Percentiles rank a stretch among this genome's conserved stretches.
These are phyloP conservation scores for Aurinia saxatilis DNA, from an alignment of 345 rosid species.

Conservation along the genomic window DNA sequence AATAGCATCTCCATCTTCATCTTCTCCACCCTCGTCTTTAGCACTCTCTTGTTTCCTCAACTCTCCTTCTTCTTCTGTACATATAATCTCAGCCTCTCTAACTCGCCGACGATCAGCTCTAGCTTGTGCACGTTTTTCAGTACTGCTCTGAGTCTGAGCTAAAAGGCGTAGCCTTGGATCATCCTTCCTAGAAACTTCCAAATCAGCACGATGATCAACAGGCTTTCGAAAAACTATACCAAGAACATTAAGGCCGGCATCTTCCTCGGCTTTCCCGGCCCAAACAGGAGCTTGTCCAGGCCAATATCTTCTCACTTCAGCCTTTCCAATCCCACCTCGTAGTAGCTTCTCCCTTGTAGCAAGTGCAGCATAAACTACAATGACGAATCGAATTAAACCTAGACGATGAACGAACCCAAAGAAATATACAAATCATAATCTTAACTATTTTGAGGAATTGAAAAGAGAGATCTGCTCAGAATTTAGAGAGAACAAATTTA, in stretches of 20 bases:
- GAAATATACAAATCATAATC: no score
- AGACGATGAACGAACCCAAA: no score
- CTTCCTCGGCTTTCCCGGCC: slow-evolving; percentile 51
- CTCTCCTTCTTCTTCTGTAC: slow-evolving; percentile 41
- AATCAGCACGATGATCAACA: slow-evolving; percentile 19
- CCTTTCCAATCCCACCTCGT: slow-evolving; percentile 44
- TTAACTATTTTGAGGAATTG: no score
- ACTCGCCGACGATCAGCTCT: no score
- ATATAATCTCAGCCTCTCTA: slow-evolving; percentile 49
- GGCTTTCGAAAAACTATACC: slow-evolving; percentile 39
- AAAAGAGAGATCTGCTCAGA: no score
- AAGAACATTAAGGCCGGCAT: slow-evolving; percentile 32
- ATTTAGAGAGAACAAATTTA: no score
- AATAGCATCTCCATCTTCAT: slow-evolving; percentile 48
- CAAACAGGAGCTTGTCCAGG: slow-evolving; percentile 63
- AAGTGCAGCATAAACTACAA: slow-evolving; percentile 41
- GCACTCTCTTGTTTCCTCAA: slow-evolving; percentile 32
- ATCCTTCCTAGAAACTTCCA: slow-evolving; percentile 25
- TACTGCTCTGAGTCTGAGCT: no score
- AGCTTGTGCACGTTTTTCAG: slow-evolving; percentile 56
- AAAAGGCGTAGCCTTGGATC: no score
- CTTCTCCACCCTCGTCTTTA: slow-evolving; percentile 29
- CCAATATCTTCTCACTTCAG: slow-evolving; percentile 59
- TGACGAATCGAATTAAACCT: no score
- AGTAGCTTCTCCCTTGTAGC: slow-evolving; percentile 55